Conservation (phyloP, 257 asterid species). For the Solanum rostratum region DNA sequence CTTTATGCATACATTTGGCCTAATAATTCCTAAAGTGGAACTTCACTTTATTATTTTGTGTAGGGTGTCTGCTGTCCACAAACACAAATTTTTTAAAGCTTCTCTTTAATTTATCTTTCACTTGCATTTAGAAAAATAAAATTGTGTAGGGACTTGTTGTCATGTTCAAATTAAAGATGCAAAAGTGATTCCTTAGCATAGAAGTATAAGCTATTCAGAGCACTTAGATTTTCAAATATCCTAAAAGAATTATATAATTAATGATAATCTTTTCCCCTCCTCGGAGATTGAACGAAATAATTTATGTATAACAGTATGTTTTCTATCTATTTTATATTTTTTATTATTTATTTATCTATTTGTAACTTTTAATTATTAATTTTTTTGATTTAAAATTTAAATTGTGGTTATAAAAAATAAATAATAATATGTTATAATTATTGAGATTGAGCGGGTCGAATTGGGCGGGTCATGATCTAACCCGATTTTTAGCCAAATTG, state of each 20-base stretch:
- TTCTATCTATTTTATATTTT: no score
- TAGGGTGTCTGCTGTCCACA: not conserved
- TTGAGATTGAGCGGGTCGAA: no score
- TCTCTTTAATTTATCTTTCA: not conserved
- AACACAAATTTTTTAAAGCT: not conserved
- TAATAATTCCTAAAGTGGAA: not conserved
- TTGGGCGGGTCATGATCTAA: no score
- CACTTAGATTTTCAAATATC: not conserved
- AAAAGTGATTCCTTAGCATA: constrained; percentile 2
- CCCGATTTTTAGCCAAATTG: no score
- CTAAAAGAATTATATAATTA: not conserved
- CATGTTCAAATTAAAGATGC: not conserved
- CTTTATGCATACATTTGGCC: not conserved
- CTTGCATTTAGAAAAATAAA: not conserved
- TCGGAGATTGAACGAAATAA: not conserved
- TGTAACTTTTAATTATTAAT: no score
- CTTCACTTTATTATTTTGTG: not conserved
- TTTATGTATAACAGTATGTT: no score
- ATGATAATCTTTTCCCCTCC: not conserved
- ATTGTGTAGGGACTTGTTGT: not conserved
- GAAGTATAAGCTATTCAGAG: not conserved
- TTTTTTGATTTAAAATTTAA: no score
- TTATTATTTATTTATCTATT: no score
- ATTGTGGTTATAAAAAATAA: no score
- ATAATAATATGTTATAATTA: no score